A percentile compares a stretch with the other conserved stretches of the same genome.
Conservation (phyloP, 2,329 filamentous ascomycete species). For the Aspergillus sp. region DNA sequence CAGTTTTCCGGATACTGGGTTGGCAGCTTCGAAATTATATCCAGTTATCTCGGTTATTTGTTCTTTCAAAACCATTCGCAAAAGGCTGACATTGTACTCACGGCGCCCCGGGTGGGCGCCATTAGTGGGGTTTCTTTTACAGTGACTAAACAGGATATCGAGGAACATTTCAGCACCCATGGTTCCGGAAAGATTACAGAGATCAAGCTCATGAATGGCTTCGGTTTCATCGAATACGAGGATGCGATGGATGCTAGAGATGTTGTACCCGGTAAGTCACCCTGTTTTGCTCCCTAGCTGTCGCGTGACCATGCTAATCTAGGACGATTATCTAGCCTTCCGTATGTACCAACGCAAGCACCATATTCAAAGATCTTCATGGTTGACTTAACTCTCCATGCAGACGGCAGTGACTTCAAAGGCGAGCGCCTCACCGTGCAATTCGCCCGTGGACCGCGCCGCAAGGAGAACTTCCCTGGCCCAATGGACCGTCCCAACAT, state of each 20-base stretch:
- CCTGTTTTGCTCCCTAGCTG: slow-evolving; percentile 10
- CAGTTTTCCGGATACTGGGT: slow-evolving; percentile 8
- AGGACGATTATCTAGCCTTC: slow-evolving; percentile 49
- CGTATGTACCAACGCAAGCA: slow-evolving; percentile 62
- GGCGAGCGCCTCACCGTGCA: slow-evolving; percentile 96
- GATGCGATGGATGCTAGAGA: slow-evolving; percentile 97
- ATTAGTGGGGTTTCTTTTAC: slow-evolving; percentile 41
- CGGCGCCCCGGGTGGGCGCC: slow-evolving; percentile 31
- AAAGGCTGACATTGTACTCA: slow-evolving; percentile 35
- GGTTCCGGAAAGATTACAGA: slow-evolving; percentile 97
- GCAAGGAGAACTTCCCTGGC: slow-evolving; percentile 65
- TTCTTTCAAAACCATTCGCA: slow-evolving; percentile 15
- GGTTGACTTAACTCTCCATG: slow-evolving; percentile 30
- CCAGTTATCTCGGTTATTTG: slow-evolving; percentile 28
- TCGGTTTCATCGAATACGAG: slow-evolving; percentile 99
- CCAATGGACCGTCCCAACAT: slow-evolving; percentile 63
- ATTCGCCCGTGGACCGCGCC: slow-evolving; percentile 86
- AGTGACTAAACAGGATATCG: slow-evolving; percentile 97
- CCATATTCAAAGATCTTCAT: slow-evolving; percentile 49
- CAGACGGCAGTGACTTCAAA: slow-evolving; percentile 98
- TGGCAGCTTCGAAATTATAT: slow-evolving; percentile 20
- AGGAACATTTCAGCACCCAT: slow-evolving; percentile 92
- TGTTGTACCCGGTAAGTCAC: slow-evolving; percentile 87
- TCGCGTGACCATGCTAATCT: slow-evolving; percentile 23
- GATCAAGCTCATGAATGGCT: slow-evolving; percentile 99